phyloP scores from a whole-genome alignment of 257 asterid species.

The Lavandula angustifolia region DNA sequence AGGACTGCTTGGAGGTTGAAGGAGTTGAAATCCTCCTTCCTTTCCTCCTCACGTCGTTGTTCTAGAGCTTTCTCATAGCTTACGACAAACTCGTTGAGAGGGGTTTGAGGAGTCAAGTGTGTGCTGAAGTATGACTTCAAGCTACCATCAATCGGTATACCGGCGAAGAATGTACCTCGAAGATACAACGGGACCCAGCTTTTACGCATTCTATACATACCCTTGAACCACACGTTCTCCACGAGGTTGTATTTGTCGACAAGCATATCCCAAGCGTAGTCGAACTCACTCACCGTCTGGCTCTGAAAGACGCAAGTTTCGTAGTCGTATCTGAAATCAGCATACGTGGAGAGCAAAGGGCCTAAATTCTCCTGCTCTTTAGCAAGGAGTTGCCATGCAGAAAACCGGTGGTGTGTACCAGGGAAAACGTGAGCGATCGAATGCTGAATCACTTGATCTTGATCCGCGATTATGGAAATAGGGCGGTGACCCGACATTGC shows the following conservation, averaged over 20 bases:
- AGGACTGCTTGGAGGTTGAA: constrained; percentile 66
- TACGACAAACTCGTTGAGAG: constrained; percentile 58
- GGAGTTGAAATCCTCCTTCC: constrained; percentile 81
- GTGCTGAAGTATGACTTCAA: constrained; percentile 68
- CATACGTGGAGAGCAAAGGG: constrained; percentile 57
- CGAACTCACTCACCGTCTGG: constrained; percentile 72
- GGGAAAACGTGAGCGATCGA: constrained; percentile 74
- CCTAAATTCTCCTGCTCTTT: constrained; percentile 76
- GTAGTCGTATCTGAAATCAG: constrained; percentile 77
- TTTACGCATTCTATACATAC: constrained; percentile 75
- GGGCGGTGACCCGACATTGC: constrained; percentile 85
- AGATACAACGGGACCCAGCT: constrained; percentile 81
- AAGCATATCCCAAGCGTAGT: constrained; percentile 80
- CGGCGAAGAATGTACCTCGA: constrained; percentile 82
- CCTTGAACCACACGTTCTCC: constrained; percentile 74
- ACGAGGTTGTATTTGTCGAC: constrained; percentile 61
- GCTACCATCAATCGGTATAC: constrained; percentile 81
- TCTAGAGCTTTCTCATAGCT: constrained; percentile 78
- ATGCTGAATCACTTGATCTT: constrained; percentile 62
- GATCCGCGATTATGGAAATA: constrained; percentile 80
- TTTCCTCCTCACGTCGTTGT: constrained; percentile 80
- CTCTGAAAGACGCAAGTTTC: constrained; percentile 77
- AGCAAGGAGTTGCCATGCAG: constrained; percentile 73
- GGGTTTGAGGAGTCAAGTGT: constrained; percentile 58
- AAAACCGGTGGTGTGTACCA: constrained; percentile 77